Conservation (phyloP, 2,329 filamentous ascomycete genomes). For the Dichotomopilus funicola region DNA sequence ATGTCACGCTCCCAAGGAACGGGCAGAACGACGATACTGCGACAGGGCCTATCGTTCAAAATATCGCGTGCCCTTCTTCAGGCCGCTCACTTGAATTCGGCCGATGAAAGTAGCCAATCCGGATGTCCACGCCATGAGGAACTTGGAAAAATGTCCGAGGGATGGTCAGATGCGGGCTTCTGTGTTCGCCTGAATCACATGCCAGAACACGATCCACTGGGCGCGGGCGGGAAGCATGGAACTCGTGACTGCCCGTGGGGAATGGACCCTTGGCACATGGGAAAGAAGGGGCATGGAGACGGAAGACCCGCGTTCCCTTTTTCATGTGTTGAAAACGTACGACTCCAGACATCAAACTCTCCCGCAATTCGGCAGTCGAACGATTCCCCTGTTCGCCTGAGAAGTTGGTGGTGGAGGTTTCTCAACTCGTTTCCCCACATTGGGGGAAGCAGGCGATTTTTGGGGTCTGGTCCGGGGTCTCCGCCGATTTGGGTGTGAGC, state of each 20-base stretch:
- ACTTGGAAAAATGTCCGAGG: too few species aligned
- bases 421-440: neutral
- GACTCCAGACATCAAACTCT: neutral
- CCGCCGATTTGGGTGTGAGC: neutral
- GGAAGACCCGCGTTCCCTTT: neutral
- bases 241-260: constrained; percentile 19
- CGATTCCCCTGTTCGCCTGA: neutral
- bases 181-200: too few species aligned
- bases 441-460: neutral
- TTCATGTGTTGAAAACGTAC: neutral
- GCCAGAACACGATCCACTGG: too few species aligned
- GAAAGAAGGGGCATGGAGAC: neutral
- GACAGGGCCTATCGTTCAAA: too few species aligned
- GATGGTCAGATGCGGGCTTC: too few species aligned
- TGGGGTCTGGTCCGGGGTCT: neutral
- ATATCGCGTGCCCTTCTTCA: too few species aligned
- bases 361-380: neutral
- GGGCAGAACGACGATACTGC: too few species aligned
- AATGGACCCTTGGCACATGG: constrained; percentile 7
- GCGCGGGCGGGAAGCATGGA: too few species aligned
- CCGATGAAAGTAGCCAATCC: too few species aligned
- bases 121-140: too few species aligned
- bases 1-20: too few species aligned
- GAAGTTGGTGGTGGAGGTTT: neutral
- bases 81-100: too few species aligned